A percentile compares a stretch with the other conserved stretches of the same genome.
phyloP scores from a whole-genome alignment of 2,329 filamentous ascomycete genomes.

The Nigrospora osmanthi region DNA sequence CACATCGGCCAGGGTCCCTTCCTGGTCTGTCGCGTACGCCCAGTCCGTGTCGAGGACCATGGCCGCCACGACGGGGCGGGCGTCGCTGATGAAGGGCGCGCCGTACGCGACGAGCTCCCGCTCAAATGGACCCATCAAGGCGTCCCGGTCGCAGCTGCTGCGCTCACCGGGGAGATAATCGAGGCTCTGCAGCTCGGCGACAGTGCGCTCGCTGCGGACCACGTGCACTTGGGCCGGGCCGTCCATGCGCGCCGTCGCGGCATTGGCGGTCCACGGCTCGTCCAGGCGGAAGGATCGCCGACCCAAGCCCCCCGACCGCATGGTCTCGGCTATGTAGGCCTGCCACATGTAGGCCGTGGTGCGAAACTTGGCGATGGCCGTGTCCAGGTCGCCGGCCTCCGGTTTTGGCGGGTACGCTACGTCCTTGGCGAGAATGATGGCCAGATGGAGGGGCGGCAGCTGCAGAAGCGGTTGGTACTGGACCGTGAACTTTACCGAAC shows the following conservation, averaged over 20 bases:
- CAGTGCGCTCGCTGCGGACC: slow-evolving; percentile 56
- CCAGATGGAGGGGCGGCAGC: slow-evolving; percentile 61
- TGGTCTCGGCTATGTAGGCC: slow-evolving; percentile 67
- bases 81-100: slow-evolving; percentile 17
- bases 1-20: slow-evolving; percentile 58
- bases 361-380: slow-evolving; percentile 61
- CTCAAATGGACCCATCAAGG: slow-evolving; percentile 33
- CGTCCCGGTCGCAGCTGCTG: slow-evolving; percentile 45
- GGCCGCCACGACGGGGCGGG: slow-evolving; percentile 59
- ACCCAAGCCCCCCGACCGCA: slow-evolving; percentile 61
- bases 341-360: slow-evolving; percentile 74
- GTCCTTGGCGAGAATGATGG: slow-evolving; percentile 62
- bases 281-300: slow-evolving; percentile 65
- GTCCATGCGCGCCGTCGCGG: slow-evolving; percentile 31
- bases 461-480: slow-evolving; percentile 47
- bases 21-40: slow-evolving; percentile 47
- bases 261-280: slow-evolving; percentile 50
- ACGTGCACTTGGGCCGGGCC: slow-evolving; percentile 62
- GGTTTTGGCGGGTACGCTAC: slow-evolving; percentile 59
- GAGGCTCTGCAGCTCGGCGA: slow-evolving; percentile 57
- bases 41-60: slow-evolving; percentile 58
- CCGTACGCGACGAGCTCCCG: slow-evolving; percentile 37
- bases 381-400: slow-evolving; percentile 47
- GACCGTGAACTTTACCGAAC: slow-evolving; percentile 2
- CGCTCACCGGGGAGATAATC: slow-evolving; percentile 57